Percentiles rank a stretch among this genome's conserved stretches.
Conservation (phyloP, 2,329 filamentous ascomycete species). For the Exutisphaerella laricina region DNA sequence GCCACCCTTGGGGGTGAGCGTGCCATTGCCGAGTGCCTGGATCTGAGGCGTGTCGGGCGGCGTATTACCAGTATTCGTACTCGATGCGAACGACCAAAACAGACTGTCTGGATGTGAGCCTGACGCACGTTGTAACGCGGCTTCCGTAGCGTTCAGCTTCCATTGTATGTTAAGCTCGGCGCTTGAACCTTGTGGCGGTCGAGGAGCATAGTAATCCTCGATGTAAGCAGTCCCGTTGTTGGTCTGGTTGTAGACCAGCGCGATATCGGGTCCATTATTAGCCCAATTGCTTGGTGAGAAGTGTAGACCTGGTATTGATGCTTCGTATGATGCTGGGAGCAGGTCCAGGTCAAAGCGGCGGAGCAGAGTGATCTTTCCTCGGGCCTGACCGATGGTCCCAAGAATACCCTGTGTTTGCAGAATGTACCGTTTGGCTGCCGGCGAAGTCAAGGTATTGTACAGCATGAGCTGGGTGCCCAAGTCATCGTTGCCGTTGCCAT, state of each 20-base stretch:
- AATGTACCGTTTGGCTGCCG: conserved; percentile 39
- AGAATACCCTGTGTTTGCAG: conserved; percentile 35
- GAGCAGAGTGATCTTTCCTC: conserved; percentile 40
- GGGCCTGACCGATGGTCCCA: conserved; percentile 34
- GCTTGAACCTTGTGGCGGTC: conserved; percentile 28
- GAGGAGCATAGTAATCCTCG: conserved; percentile 47
- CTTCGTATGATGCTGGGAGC: conserved; percentile 34
- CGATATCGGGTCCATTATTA: conserved; percentile 40
- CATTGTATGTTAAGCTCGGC: conserved; percentile 38
- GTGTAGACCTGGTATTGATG: conserved; percentile 43
- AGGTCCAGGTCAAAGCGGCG: conserved; percentile 44
- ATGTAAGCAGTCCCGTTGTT: conserved; percentile 41
- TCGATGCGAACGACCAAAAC: conserved; percentile 47
- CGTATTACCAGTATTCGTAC: conserved; percentile 37
- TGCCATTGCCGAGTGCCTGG: conserved; percentile 43
- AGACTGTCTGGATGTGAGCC: conserved; percentile 34
- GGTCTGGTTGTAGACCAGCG: conserved; percentile 39
- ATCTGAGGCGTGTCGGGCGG: conserved; percentile 41
- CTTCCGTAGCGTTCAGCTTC: conserved; percentile 42
- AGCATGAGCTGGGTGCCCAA: conserved; percentile 37
- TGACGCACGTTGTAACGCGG: conserved; percentile 37
- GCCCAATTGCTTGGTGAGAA: conserved; percentile 43
- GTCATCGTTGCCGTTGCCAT: conserved; percentile 32
- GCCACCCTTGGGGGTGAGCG: conserved; percentile 37
- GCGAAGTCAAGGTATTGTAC: conserved; percentile 37